Evolutionary conservation across 768 basidiomycete species (phyloP).

Genomic region (Suillus weaverae): DNA sequence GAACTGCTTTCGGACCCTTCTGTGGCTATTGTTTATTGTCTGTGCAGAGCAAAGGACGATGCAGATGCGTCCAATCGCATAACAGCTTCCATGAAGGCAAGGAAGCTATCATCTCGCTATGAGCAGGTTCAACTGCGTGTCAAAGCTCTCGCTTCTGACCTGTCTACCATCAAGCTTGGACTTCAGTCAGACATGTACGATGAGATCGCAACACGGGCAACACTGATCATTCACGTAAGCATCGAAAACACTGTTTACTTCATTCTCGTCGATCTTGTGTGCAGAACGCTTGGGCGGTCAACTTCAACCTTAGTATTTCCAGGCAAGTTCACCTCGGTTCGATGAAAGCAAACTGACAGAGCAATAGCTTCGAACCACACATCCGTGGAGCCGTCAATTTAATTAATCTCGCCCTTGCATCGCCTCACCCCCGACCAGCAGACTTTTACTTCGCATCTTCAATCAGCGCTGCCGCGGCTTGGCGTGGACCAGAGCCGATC

Average conservation of each 20-base stretch:
- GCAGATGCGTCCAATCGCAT: constrained; percentile 43
- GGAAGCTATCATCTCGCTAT: constrained; percentile 30
- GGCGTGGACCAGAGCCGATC: constrained; percentile 19
- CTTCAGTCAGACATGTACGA: constrained; percentile 38
- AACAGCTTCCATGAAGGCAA: constrained; percentile 38
- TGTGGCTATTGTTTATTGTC: constrained; percentile 47
- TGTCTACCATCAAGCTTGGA: constrained; percentile 42
- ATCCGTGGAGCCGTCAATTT: constrained; percentile 51
- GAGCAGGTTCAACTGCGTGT: constrained; percentile 28
- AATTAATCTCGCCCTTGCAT: constrained; percentile 46
- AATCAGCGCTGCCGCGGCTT: constrained; percentile 34
- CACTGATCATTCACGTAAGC: constrained; percentile 47
- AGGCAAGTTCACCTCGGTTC: constrained; percentile 13
- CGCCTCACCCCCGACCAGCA: constrained; percentile 32
- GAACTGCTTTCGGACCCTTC: constrained; percentile 37
- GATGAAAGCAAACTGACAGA: constrained; percentile 7
- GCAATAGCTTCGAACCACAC: constrained; percentile 42
- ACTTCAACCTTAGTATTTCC: constrained; percentile 44
- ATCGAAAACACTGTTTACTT: too few relatives aligned
- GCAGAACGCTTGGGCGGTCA: constrained; percentile 59
- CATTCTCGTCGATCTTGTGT: neutral
- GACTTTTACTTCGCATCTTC: constrained; percentile 55
- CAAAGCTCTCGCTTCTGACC: constrained; percentile 43
- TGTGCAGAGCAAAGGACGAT: constrained; percentile 50
- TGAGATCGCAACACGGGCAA: constrained; percentile 35